Evolutionary conservation across 2,329 filamentous ascomycete genomes (phyloP).

Genomic region (Pseudopithomyces chartarum): DNA sequence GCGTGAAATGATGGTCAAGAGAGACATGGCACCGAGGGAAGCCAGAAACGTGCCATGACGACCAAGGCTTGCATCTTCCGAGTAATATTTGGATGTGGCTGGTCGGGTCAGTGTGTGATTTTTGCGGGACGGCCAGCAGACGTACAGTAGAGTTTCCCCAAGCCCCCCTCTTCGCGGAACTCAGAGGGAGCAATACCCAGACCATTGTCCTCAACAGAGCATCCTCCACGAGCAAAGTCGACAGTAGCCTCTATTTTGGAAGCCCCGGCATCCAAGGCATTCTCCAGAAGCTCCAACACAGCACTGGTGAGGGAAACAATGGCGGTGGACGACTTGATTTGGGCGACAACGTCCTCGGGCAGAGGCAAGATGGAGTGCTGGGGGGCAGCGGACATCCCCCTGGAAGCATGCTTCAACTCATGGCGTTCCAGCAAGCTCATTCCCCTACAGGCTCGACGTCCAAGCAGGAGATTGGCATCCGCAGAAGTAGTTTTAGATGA

Average conservation of each 20-base stretch:
- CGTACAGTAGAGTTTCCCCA: constrained; percentile 74
- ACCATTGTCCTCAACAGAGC: constrained; percentile 84
- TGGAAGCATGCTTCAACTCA: constrained; percentile 10
- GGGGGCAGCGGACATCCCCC: neutral
- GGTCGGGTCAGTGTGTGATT: constrained; percentile 15
- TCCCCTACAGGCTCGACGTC: constrained; percentile 5
- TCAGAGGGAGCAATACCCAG: constrained; percentile 74
- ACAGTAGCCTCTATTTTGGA: constrained; percentile 70
- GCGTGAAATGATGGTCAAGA: constrained; percentile 77
- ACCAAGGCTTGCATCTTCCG: constrained; percentile 61
- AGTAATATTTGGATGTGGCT: constrained; percentile 78
- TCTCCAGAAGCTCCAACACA: constrained; percentile 74
- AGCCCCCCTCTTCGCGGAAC: constrained; percentile 70
- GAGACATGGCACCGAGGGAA: constrained; percentile 74
- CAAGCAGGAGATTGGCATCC: constrained; percentile 10
- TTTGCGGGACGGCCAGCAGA: constrained; percentile 11
- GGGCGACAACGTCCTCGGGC: constrained; percentile 71
- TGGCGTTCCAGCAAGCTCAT: constrained; percentile 16
- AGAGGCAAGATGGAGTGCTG: constrained; percentile 64
- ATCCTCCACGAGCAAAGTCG: constrained; percentile 76
- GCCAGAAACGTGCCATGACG: constrained; percentile 76
- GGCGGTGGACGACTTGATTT: constrained; percentile 82
- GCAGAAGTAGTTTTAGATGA: too few species aligned
- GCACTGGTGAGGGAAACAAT: constrained; percentile 77
- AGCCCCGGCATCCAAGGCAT: constrained; percentile 81